These are phyloP conservation scores for Lipomyces anomalus DNA, from an alignment of 805 yeast genomes.

Conservation along the genomic window DNA sequence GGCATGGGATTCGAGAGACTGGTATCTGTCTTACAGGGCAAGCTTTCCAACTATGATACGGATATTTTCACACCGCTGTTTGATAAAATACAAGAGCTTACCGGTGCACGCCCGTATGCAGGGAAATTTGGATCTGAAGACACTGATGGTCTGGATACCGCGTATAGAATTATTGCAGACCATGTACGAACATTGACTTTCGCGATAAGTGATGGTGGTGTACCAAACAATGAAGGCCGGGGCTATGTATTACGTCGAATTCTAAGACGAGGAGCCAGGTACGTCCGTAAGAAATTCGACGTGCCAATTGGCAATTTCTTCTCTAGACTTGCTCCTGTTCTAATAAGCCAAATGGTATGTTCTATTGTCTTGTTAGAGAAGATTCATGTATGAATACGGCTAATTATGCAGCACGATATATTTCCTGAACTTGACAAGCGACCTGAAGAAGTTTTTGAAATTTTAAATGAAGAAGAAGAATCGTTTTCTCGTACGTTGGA, in stretches of 20 bases:
- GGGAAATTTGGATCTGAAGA: conserved; percentile 92
- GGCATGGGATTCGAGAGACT: conserved; percentile 99
- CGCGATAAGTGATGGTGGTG: conserved; percentile 98
- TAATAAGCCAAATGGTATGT: conserved; percentile 67
- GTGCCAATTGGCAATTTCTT: conserved; percentile 94
- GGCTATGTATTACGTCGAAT: conserved; percentile 97
- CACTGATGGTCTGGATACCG: conserved; percentile 91
- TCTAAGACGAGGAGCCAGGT: conserved; percentile 95
- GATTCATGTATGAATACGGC: not conserved
- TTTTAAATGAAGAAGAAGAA: conserved; percentile 91
- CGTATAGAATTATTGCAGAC: conserved; percentile 96
- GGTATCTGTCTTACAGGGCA: conserved; percentile 89
- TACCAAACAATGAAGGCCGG: conserved; percentile 98
- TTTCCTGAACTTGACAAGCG: conserved; percentile 87
- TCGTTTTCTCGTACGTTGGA: conserved; percentile 93
- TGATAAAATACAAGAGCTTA: conserved; percentile 77
- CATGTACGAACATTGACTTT: conserved; percentile 96
- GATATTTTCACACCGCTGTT: conserved; percentile 93
- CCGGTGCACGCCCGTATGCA: conserved; percentile 84
- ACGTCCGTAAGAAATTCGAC: conserved; percentile 91
- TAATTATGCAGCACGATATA: conserved; percentile 48
- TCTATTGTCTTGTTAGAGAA: not conserved
- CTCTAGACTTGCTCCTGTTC: conserved; percentile 85
- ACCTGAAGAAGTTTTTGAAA: conserved; percentile 73
- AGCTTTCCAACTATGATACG: conserved; percentile 90